Percentiles rank a stretch among this genome's conserved stretches.
phyloP scores from a whole-genome alignment of 1,139 yeast genomes.

The Saccharomycopsis hybrid region DNA sequence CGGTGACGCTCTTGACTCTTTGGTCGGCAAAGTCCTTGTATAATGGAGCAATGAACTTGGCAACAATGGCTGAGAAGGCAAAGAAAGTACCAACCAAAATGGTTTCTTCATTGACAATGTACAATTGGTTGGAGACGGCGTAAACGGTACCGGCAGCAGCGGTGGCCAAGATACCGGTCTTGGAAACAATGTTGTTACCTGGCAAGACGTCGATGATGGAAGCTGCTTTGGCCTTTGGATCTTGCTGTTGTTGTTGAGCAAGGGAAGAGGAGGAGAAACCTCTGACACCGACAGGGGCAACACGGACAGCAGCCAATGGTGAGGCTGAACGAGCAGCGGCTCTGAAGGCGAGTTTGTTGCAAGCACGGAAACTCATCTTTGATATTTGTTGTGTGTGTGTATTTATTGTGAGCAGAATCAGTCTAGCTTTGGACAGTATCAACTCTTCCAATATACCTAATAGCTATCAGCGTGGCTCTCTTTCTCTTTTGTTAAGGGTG shows the following conservation, averaged over 20 bases:
- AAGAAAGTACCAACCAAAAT: constrained; percentile 75
- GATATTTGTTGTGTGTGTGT: too few species aligned
- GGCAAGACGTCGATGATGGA: constrained; percentile 90
- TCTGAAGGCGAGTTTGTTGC: constrained; percentile 24
- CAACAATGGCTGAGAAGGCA: constrained; percentile 66
- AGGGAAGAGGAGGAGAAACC: constrained; percentile 43
- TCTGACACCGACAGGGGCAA: constrained; percentile 52
- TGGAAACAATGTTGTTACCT: constrained; percentile 80
- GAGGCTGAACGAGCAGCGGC: constrained; percentile 26
- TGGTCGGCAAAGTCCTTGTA: constrained; percentile 94
- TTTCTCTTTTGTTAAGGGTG: too few species aligned
- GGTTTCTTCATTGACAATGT: constrained; percentile 92
- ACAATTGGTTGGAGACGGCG: constrained; percentile 89
- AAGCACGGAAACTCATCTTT: constrained; percentile 29
- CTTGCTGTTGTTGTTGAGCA: constrained; percentile 41
- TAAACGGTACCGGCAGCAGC: constrained; percentile 90
- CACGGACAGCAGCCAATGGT: constrained; percentile 25
- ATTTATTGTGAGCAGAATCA: too few species aligned
- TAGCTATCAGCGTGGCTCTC: too few species aligned
- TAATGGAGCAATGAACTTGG: constrained; percentile 88
- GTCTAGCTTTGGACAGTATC: too few species aligned
- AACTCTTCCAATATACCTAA: too few species aligned
- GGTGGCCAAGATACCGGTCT: constrained; percentile 94
- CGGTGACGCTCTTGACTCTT: constrained; percentile 78
- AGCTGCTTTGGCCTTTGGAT: constrained; percentile 88